phyloP scores from a whole-genome alignment of 495 filamentous ascomycete genomes.

The Cenococcum geophilum region DNA sequence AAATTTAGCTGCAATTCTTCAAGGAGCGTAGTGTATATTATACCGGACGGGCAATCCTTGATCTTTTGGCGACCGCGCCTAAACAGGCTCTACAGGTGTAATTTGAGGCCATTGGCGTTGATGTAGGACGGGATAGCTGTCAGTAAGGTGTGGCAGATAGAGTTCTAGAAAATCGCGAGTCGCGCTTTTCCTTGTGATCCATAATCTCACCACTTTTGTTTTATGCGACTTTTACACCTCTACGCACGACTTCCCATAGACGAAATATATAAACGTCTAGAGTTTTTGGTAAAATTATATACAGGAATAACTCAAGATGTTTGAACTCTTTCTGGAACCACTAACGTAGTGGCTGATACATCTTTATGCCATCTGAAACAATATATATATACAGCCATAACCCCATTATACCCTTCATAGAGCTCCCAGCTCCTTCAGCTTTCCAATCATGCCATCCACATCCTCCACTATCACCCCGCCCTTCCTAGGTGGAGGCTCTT shows the following conservation, averaged over 20 bases:
- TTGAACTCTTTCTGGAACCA: neutral
- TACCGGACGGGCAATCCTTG: neutral
- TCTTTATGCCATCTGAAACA: neutral
- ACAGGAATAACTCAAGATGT: neutral
- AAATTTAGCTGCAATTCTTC: neutral
- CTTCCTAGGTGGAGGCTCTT: constrained; percentile 81
- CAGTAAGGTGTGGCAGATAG: neutral
- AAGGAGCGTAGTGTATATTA: neutral
- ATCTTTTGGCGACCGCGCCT: neutral
- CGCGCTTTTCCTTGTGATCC: constrained; percentile 11
- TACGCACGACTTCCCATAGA: neutral
- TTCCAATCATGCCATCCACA: constrained; percentile 85
- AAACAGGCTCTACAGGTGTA: constrained; percentile 28
- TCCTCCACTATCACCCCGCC: constrained; percentile 95
- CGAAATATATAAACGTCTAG: neutral
- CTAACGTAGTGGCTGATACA: neutral
- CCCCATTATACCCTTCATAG: constrained; percentile 48
- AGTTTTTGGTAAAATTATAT: neutral
- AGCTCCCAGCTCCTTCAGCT: constrained; percentile 92
- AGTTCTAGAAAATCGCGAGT: constrained; percentile 12
- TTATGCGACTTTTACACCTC: neutral
- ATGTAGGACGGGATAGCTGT: constrained; percentile 1
- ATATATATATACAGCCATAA: constrained; percentile 7
- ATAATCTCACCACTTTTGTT: constrained; percentile 11
- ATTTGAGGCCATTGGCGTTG: constrained; percentile 24